Evolutionary conservation across 2,329 filamentous ascomycete species (phyloP).

Genomic region (Nemania serpens): DNA sequence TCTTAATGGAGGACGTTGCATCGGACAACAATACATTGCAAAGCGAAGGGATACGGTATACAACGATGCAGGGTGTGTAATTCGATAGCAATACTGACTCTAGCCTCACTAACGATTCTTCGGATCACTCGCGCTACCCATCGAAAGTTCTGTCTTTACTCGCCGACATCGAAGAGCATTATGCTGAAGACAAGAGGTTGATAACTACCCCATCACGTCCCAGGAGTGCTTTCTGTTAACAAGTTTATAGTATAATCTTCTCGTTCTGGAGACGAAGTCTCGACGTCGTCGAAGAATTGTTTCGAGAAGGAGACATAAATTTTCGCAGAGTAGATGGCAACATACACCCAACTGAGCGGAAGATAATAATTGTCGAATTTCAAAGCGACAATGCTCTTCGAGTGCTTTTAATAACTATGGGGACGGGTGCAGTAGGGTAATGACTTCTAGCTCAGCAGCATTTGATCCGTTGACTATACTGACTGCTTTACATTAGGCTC

Average conservation of each 20-base stretch:
- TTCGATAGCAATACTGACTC: background rate
- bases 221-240: background rate
- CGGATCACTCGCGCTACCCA: background rate
- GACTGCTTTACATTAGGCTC: slow-evolving; percentile 18
- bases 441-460: background rate
- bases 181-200: background rate
- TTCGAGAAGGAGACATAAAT: slow-evolving; percentile 31
- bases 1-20: too few species aligned
- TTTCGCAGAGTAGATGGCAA: slow-evolving; percentile 39
- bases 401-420: slow-evolving; percentile 41
- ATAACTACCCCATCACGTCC: background rate
- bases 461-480: too few species aligned
- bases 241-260: slow-evolving; percentile 40
- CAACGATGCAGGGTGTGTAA: too few species aligned
- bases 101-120: background rate
- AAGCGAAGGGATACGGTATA: too few species aligned
- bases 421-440: slow-evolving; percentile 43
- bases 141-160: background rate
- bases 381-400: slow-evolving; percentile 29
- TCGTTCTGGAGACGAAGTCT: slow-evolving; percentile 44
- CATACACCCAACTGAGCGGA: slow-evolving; percentile 29
- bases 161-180: background rate
- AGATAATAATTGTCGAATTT: slow-evolving; percentile 34
- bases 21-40: too few species aligned
- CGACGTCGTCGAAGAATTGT: slow-evolving; percentile 35